These are phyloP conservation scores for Aspergillus sojae DNA, from an alignment of 2,329 filamentous ascomycete genomes.

Conservation along the genomic window DNA sequence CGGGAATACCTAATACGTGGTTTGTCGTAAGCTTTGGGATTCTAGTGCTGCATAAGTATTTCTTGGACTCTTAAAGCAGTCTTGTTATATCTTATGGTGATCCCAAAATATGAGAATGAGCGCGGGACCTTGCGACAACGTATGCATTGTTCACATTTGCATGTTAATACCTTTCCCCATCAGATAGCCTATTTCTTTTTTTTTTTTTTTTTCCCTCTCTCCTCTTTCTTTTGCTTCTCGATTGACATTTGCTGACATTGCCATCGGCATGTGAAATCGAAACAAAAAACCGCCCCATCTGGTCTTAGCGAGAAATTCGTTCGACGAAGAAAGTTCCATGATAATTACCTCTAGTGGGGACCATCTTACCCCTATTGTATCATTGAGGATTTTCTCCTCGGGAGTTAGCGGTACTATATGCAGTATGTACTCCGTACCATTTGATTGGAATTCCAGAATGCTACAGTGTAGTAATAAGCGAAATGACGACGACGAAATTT, in stretches of 20 bases:
- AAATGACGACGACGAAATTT: not conserved
- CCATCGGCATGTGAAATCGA: not conserved
- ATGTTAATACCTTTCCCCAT: not conserved
- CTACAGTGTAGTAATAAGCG: not conserved
- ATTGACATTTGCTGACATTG: not conserved
- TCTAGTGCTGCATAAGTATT: no score
- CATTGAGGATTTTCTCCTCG: not conserved
- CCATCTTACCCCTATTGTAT: not conserved
- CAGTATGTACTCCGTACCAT: constrained; percentile 3
- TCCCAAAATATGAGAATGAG: not conserved
- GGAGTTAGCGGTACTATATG: not conserved
- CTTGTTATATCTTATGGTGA: not conserved
- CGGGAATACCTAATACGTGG: constrained; percentile 20
- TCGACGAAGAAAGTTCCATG: constrained; percentile 7
- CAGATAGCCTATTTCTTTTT: not conserved
- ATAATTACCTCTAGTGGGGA: not conserved
- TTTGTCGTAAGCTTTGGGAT: constrained; percentile 1
- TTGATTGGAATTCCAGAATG: not conserved
- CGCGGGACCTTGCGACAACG: not conserved
- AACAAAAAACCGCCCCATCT: constrained; percentile 1
- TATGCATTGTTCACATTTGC: not conserved
- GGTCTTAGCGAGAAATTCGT: constrained; percentile 8
- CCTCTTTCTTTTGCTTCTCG: not conserved
- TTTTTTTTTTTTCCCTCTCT: not conserved
- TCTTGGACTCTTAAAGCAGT: not conserved